A percentile compares a stretch with the other conserved stretches of the same genome.
phyloP scores from a whole-genome alignment of 2,329 filamentous ascomycete genomes.

The Cladosporium velox region DNA sequence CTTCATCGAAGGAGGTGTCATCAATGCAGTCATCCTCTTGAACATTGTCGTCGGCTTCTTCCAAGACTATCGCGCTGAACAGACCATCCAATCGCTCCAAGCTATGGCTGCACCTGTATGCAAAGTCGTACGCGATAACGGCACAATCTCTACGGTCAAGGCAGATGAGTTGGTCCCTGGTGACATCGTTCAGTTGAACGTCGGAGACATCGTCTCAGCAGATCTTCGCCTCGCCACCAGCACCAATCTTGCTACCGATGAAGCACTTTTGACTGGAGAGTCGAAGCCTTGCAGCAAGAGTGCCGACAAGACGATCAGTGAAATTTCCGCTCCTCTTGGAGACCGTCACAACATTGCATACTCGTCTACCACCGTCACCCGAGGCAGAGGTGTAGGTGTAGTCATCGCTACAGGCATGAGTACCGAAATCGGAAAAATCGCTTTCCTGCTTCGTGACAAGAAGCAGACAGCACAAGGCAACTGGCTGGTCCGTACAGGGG shows the following conservation, averaged over 20 bases:
- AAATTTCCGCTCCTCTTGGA: constrained; percentile 55
- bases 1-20: constrained; percentile 63
- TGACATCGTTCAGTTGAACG: constrained; percentile 63
- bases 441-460: constrained; percentile 42
- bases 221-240: constrained; percentile 63
- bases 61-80: constrained; percentile 62
- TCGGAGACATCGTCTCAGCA: constrained; percentile 70
- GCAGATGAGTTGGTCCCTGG: constrained; percentile 65
- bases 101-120: constrained; percentile 59
- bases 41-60: constrained; percentile 63
- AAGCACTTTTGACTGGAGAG: constrained; percentile 71
- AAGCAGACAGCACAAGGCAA: constrained; percentile 23
- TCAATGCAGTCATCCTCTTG: constrained; percentile 58
- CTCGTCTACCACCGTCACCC: constrained; percentile 64
- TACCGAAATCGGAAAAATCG: constrained; percentile 69
- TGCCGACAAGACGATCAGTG: constrained; percentile 33
- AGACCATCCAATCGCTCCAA: constrained; percentile 60
- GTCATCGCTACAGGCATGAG: constrained; percentile 61
- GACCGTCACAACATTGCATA: constrained; percentile 67
- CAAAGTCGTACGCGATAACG: constrained; percentile 56
- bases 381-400: constrained; percentile 63
- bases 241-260: constrained; percentile 76
- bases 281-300: constrained; percentile 52
- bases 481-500: constrained; percentile 24
- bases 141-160: constrained; percentile 54